Percentiles rank a stretch among this genome's conserved stretches.
phyloP scores from a whole-genome alignment of 495 filamentous ascomycete species.

The Friedmanniomyces endolithicus region DNA sequence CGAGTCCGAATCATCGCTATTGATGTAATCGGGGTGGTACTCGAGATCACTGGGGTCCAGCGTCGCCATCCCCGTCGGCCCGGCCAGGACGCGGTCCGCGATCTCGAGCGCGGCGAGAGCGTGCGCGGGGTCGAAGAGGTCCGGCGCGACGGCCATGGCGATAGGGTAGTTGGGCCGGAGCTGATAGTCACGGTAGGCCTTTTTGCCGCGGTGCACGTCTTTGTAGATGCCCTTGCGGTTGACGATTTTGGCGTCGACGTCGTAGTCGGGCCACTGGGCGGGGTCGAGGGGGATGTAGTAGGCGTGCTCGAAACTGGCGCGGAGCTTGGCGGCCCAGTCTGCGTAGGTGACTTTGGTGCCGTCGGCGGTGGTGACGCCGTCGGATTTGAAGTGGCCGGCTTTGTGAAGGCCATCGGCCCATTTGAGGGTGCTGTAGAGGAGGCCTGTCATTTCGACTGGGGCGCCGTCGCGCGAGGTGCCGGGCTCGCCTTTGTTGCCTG shows the following conservation, averaged over 20 bases:
- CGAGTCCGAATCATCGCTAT: constrained; percentile 80
- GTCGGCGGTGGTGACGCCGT: constrained; percentile 52
- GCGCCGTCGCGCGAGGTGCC: constrained; percentile 93
- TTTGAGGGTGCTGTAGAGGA: constrained; percentile 73
- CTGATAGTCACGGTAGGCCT: constrained; percentile 96
- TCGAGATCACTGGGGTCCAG: constrained; percentile 85
- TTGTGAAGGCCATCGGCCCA: constrained; percentile 62
- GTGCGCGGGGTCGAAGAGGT: constrained; percentile 65
- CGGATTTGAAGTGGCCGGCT: constrained; percentile 54
- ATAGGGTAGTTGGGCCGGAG: constrained; percentile 89
- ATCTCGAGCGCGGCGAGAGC: constrained; percentile 66
- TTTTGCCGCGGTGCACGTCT: constrained; percentile 81
- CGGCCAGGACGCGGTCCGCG: constrained; percentile 65
- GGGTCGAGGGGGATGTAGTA: constrained; percentile 68
- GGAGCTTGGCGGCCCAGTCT: constrained; percentile 72
- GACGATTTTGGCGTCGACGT: constrained; percentile 64
- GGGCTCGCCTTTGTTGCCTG: constrained; percentile 85
- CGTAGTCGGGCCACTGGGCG: constrained; percentile 59
- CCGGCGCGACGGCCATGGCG: constrained; percentile 85
- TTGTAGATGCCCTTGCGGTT: constrained; percentile 95
- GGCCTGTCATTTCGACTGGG: constrained; percentile 84
- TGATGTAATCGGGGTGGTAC: constrained; percentile 87
- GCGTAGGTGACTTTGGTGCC: constrained; percentile 54
- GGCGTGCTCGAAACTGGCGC: constrained; percentile 75
- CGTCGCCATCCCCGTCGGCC: constrained; percentile 89